Evolutionary conservation across 345 rosid species (phyloP).

Genomic region (Eucalyptus regnans): DNA sequence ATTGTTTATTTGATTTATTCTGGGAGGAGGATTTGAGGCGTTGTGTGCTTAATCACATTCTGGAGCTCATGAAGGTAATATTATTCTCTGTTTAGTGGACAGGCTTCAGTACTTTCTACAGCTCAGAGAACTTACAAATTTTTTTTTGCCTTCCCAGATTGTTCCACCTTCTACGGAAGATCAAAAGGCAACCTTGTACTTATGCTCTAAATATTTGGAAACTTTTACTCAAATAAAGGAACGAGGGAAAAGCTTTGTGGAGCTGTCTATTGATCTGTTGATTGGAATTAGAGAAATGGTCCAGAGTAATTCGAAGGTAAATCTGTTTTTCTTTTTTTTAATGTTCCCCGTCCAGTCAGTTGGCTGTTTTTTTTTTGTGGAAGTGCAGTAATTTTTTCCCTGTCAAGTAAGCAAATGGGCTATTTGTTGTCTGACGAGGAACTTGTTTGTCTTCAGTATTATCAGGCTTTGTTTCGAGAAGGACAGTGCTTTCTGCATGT

Average conservation of each 20-base stretch:
- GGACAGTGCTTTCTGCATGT: slow-evolving; percentile 95
- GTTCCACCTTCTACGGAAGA: slow-evolving; percentile 48
- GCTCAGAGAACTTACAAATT: not conserved
- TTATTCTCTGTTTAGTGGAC: not conserved
- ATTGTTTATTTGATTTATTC: slow-evolving; percentile 79
- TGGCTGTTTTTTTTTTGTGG: not conserved
- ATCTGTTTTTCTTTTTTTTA: not conserved
- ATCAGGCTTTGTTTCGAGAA: slow-evolving; percentile 77
- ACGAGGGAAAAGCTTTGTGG: slow-evolving; percentile 45
- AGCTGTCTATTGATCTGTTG: slow-evolving; percentile 63
- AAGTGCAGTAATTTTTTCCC: not conserved
- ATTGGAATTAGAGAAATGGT: slow-evolving; percentile 80
- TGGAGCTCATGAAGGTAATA: slow-evolving; percentile 81
- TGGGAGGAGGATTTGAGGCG: slow-evolving; percentile 73
- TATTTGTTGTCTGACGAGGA: not conserved
- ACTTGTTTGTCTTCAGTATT: slow-evolving; percentile 48
- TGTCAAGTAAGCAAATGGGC: not conserved
- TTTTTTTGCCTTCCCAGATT: slow-evolving; percentile 25
- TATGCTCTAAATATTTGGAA: slow-evolving; percentile 84
- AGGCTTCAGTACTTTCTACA: not conserved
- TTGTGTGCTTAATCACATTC: slow-evolving; percentile 46
- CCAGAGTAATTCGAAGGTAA: slow-evolving; percentile 48
- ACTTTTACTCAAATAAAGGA: slow-evolving; percentile 86
- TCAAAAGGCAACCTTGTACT: slow-evolving; percentile 49
- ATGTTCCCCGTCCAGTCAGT: not conserved